Evolutionary conservation across 202 grass and related monocot species (phyloP).

Genomic region (Dendrocalamus latiflorus): DNA sequence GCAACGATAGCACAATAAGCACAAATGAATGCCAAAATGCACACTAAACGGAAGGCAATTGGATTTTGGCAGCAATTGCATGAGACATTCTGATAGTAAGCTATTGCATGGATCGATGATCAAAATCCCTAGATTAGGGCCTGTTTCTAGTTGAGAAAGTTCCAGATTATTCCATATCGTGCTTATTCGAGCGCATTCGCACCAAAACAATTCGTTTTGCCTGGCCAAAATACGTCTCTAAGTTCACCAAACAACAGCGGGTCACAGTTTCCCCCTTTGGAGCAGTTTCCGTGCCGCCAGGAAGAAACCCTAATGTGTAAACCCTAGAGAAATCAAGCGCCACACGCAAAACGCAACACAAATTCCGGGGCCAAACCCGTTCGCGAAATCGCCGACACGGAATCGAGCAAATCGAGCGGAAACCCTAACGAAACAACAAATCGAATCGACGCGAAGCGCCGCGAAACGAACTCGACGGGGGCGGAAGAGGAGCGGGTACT

Average conservation of each 20-base stretch:
- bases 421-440: neutral
- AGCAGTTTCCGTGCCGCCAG: neutral
- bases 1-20: neutral
- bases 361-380: neutral
- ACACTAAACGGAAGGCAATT: neutral
- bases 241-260: neutral
- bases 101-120: neutral
- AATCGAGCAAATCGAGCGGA: neutral
- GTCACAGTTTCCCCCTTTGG: neutral
- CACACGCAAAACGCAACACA: neutral
- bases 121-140: neutral
- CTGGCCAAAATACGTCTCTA: neutral
- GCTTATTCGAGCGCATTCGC: neutral
- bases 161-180: neutral
- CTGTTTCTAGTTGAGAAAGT: neutral
- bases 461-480: neutral
- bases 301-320: conserved; percentile 13
- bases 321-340: conserved; percentile 2
- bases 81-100: neutral
- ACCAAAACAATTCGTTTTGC: neutral
- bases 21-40: neutral
- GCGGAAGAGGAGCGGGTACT: neutral
- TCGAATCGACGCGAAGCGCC: neutral
- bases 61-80: neutral
- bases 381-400: neutral